phyloP scores from a whole-genome alignment of 1,139 yeast species.

The Fermentozyma sake region DNA sequence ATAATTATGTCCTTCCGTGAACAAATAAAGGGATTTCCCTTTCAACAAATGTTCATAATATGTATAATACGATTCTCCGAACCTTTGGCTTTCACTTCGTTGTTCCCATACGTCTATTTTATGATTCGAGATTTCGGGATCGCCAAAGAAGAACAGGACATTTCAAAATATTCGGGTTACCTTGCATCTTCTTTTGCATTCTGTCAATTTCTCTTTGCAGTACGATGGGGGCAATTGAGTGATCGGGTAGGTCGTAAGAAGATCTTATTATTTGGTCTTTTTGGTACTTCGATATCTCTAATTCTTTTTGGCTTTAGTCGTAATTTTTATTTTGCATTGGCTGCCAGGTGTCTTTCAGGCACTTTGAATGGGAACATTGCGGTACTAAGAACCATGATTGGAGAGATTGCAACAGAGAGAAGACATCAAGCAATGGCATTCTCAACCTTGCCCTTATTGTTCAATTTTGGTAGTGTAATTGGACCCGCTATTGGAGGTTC shows the following conservation, averaged over 20 bases:
- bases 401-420: slow-evolving; percentile 54
- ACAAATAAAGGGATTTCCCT: slow-evolving; percentile 38
- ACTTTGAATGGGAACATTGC: slow-evolving; percentile 59
- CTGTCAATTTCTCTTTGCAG: slow-evolving; percentile 50
- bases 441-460: slow-evolving; percentile 54
- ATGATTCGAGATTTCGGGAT: slow-evolving; percentile 57
- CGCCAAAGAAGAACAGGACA: slow-evolving; percentile 46
- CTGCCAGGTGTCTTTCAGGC: slow-evolving; percentile 51
- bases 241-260: slow-evolving; percentile 57
- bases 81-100: slow-evolving; percentile 60
- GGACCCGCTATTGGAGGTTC: slow-evolving; percentile 60
- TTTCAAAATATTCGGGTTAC: slow-evolving; percentile 56
- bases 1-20: slow-evolving; percentile 3
- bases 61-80: slow-evolving; percentile 51
- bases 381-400: slow-evolving; percentile 55
- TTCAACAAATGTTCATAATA: slow-evolving; percentile 44
- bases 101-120: slow-evolving; percentile 61
- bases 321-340: slow-evolving; percentile 46
- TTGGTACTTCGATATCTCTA: slow-evolving; percentile 47
- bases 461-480: slow-evolving; percentile 50
- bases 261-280: slow-evolving; percentile 47
- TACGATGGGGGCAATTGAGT: slow-evolving; percentile 56
- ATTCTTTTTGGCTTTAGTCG: slow-evolving; percentile 50
- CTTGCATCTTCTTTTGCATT: slow-evolving; percentile 53
- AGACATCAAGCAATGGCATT: slow-evolving; percentile 60